These are phyloP conservation scores for Benincasa hispida DNA, from an alignment of 306 rosid species.

Conservation along the genomic window DNA sequence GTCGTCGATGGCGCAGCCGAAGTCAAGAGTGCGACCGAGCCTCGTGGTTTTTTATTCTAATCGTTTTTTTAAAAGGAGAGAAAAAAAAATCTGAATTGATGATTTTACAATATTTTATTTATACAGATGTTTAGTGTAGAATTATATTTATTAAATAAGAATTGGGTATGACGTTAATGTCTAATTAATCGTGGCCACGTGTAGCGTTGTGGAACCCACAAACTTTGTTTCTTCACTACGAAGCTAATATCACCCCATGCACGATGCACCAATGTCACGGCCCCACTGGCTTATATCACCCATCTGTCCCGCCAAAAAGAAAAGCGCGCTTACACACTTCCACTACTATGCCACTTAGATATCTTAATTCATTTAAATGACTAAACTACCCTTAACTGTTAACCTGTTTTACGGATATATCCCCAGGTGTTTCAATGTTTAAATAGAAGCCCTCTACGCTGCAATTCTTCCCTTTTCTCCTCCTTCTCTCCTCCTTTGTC, in stretches of 20 bases:
- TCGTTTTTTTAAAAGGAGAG: background rate
- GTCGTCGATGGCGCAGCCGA: background rate
- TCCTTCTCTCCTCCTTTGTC: slow-evolving; percentile 20
- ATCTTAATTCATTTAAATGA: background rate
- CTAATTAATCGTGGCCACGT: slow-evolving; percentile 13
- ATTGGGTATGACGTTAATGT: background rate
- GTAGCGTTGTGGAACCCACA: slow-evolving; percentile 14
- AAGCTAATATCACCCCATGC: slow-evolving; percentile 26
- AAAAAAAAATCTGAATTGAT: background rate
- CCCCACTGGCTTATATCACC: slow-evolving; percentile 24
- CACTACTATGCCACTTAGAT: slow-evolving; percentile 3
- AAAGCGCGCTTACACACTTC: slow-evolving; percentile 16
- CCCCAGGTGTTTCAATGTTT: background rate
- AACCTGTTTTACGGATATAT: slow-evolving; percentile 1
- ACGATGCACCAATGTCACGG: slow-evolving; percentile 9
- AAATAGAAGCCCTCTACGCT: slow-evolving; percentile 40
- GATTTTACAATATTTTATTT: background rate
- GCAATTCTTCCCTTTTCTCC: slow-evolving; percentile 77
- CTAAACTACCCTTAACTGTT: slow-evolving; percentile 21
- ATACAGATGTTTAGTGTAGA: background rate
- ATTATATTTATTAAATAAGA: background rate
- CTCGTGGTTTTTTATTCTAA: background rate
- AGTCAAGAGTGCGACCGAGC: background rate
- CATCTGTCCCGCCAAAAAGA: background rate
- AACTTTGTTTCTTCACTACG: slow-evolving; percentile 35